A percentile compares a stretch with the other conserved stretches of the same genome.
phyloP scores from a whole-genome alignment of 306 rosid species.

The Inga laurina region DNA sequence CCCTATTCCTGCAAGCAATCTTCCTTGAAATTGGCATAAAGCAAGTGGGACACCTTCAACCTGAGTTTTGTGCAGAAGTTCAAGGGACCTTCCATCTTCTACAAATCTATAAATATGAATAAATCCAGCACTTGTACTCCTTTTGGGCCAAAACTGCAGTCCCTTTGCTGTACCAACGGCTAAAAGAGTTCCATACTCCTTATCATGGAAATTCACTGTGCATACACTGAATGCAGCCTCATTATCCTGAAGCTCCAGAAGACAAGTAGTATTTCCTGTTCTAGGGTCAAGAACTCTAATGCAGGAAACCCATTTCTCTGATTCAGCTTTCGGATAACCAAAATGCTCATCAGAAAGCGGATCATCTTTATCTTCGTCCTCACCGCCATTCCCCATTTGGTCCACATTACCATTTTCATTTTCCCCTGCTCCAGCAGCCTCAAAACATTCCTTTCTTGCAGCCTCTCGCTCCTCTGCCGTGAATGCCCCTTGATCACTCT shows the following conservation, averaged over 20 bases:
- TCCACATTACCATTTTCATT: constrained; percentile 79
- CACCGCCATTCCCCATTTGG: constrained; percentile 94
- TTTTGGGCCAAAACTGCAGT: constrained; percentile 82
- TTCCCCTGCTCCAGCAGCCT: constrained; percentile 72
- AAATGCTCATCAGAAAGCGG: constrained; percentile 88
- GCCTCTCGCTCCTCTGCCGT: constrained; percentile 94
- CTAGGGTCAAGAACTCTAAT: constrained; percentile 96
- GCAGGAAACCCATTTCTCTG: constrained; percentile 95
- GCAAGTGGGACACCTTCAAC: constrained; percentile 97
- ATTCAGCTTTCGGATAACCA: constrained; percentile 93
- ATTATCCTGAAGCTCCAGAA: constrained; percentile 92
- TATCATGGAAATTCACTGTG: constrained; percentile 91
- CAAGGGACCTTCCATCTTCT: constrained; percentile 91
- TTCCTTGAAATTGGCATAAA: constrained; percentile 92
- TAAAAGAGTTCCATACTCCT: constrained; percentile 90
- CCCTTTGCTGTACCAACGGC: constrained; percentile 99
- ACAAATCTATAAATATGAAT: constrained; percentile 91
- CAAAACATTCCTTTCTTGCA: constrained; percentile 86
- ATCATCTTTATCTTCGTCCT: constrained; percentile 81
- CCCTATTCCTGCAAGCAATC: constrained; percentile 95
- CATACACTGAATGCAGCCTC: constrained; percentile 97
- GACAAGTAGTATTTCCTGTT: constrained; percentile 80
- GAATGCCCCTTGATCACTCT: constrained; percentile 96
- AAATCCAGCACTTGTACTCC: constrained; percentile 66
- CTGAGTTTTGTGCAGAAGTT: constrained; percentile 93